A percentile compares a stretch with the other conserved stretches of the same genome.
phyloP scores from a whole-genome alignment of 1,284 basidiomycete genomes.

The Microbotryum lychnidis-dioicae region DNA sequence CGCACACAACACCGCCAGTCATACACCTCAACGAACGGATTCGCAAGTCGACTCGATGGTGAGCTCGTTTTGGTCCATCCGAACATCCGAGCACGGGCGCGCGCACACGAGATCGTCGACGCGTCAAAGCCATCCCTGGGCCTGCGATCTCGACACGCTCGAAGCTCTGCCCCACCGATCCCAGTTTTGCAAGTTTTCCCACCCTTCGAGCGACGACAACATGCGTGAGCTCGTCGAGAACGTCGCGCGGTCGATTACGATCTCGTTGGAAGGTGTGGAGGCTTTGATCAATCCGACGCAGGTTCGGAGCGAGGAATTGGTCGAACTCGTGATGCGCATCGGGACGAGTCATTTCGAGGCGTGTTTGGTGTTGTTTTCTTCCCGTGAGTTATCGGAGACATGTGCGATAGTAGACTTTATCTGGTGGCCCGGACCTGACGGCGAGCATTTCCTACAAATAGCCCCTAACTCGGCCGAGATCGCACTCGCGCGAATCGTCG shows the following conservation, averaged over 20 bases:
- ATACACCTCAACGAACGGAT: too few relatives aligned
- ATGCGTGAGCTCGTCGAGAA: neutral
- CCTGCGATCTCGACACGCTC: too few relatives aligned
- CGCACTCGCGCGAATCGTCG: constrained; percentile 11
- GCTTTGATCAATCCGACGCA: constrained; percentile 11
- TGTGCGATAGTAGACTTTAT: too few relatives aligned
- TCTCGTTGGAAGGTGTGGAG: constrained; percentile 20
- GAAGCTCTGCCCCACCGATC: neutral
- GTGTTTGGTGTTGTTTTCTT: constrained; percentile 16
- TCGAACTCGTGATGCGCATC: constrained; percentile 1
- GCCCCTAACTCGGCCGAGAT: constrained; percentile 20
- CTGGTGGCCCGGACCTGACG: too few relatives aligned
- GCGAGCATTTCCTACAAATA: neutral
- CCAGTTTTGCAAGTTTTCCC: neutral
- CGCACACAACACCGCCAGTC: too few relatives aligned
- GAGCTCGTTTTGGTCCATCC: constrained; percentile 15
- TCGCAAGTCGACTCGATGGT: constrained; percentile 1
- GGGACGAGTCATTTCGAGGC: constrained; percentile 6
- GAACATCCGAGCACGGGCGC: neutral
- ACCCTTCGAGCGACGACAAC: neutral
- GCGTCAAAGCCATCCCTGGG: too few relatives aligned
- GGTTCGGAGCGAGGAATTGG: constrained; percentile 8
- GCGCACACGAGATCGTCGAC: too few relatives aligned
- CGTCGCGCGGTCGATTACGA: neutral
- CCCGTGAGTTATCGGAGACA: constrained; percentile 9